These are phyloP conservation scores for Amesomyces nigricolor DNA, from an alignment of 2,329 filamentous ascomycete species.

Conservation along the genomic window DNA sequence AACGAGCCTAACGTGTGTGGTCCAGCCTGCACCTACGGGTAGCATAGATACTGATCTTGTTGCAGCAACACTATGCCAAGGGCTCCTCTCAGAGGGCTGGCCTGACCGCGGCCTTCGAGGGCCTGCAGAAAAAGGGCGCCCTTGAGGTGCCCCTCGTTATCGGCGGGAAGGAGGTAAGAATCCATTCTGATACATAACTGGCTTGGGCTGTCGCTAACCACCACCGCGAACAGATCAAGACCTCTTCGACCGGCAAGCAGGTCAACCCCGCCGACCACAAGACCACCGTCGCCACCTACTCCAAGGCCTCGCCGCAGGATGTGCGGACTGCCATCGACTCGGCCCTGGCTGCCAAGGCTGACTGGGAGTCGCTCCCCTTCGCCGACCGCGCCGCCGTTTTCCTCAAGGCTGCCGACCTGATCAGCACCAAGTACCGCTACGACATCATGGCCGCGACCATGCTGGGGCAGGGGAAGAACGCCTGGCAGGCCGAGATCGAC, in stretches of 20 bases:
- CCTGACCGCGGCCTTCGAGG: slow-evolving; percentile 67
- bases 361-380: slow-evolving; percentile 84
- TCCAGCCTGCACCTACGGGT: background rate
- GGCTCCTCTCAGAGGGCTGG: slow-evolving; percentile 73
- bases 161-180: slow-evolving; percentile 68
- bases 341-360: slow-evolving; percentile 76
- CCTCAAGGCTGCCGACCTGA: slow-evolving; percentile 89
- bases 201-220: background rate
- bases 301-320: slow-evolving; percentile 70
- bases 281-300: slow-evolving; percentile 73
- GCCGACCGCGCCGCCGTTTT: slow-evolving; percentile 88
- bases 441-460: slow-evolving; percentile 95
- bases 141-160: slow-evolving; percentile 78
- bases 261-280: slow-evolving; percentile 78
- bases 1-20: slow-evolving; percentile 92
- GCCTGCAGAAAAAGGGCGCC: slow-evolving; percentile 61
- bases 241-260: slow-evolving; percentile 61
- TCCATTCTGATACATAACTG: background rate
- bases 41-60: background rate
- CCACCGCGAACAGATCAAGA: slow-evolving; percentile 45
- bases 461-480: slow-evolving; percentile 95
- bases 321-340: slow-evolving; percentile 75
- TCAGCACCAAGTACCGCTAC: slow-evolving; percentile 89
- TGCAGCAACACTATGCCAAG: slow-evolving; percentile 81
- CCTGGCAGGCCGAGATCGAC: slow-evolving; percentile 99